Base-by-base conservation (phyloP, 1,284 basidiomycete species). In the Ceratobasidium sp. region DNA sequence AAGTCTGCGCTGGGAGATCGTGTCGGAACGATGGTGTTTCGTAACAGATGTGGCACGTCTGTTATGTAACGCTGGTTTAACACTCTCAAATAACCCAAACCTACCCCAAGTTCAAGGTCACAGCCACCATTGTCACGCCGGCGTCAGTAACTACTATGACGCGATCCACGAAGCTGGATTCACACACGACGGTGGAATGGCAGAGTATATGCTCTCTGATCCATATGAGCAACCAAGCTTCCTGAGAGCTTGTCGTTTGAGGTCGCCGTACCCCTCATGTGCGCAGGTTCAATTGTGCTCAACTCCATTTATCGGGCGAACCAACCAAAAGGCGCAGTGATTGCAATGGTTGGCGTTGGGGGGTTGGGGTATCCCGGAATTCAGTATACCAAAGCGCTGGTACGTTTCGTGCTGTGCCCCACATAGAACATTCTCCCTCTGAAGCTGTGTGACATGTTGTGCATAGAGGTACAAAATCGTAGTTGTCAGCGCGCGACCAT, bases 281-380 rank as follows among this genome's bases (percentile, higher is more conserved):
- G 77, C 41, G 76, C 77, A 11, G 76, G 77, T 52, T 62, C 70
- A 26, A 77, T 77, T 2, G 75, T 78, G n/a, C 76, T 72, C 50
- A 52, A 67, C 5, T 74, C 55, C 2, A 62, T 75, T 18, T 58
- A 73, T 41, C 67, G 54, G 8, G 71, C 72, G 5, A 54, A 62
- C 41, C 49, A 73, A 18, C 44, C 73, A 13, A 54, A 55, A 21
- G 74, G 70, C 14, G 38, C 75, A 46, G 70, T 74, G 8, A 75
- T 78, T 32, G 78, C 72, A 18, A 77, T 78, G 26, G 54, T 76
- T 38, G 78, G 78, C 16, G 49, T 78, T 9, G 77, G 78, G 14
- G 71, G 70, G 28, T 44, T 73, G 44, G 73, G 73, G 16, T 62
- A 70, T 14, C 35, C 44, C 16, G 77, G 75, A 1, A 76, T 79